Base-by-base conservation (phyloP, 305 asterid genomes). In the Fraxinus nigra region DNA sequence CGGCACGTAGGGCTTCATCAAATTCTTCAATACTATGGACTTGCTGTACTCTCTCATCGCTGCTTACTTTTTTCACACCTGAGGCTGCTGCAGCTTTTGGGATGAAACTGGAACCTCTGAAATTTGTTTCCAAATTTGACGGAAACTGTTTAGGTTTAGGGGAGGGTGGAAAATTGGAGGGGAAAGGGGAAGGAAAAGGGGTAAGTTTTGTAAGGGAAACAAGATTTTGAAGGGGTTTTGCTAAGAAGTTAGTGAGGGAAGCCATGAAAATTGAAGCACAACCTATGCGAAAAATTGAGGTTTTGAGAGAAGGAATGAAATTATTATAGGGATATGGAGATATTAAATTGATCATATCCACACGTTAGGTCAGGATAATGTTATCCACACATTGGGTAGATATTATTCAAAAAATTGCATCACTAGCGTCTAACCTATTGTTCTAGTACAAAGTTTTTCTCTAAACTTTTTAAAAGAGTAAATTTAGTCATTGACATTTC, bases 1-100 rank as follows among this genome's bases (percentile, higher is more conserved):
- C 95, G 2, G 79, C 81, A 28, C 85, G 87, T 16, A 95, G 91
- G 43, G 99, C 98, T 2, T 83, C 91, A 72, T 95, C 98, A 84
- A 95, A 92, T 79, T 95, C 97, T 7, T 82, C 88, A 9, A 82
- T 77, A 87, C 78, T 92, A 87, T 92, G 93, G 75, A 95, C 92
- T 69, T 85, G 48, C 54, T 89, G 88, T 1, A 95, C 96, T 28
- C 94, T 83, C 1, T 90, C 98, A 48, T 93, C 86, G 3, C 74
- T 84, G 54, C 67, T 87, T 3, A 16, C 51, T 28, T 86, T 88
- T 70, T 89, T 87, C 6, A 76, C 90, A 5, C 83, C 90, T 1
- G 94, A 51, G 32, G 95, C 88, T 22, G 97, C 87, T 35, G 93
- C 78, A 18, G 97, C 90, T 78, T 83, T 89, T 0, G 89, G 30